Conservation (phyloP, 257 asterid species). For the Rubia yunnanensis region DNA sequence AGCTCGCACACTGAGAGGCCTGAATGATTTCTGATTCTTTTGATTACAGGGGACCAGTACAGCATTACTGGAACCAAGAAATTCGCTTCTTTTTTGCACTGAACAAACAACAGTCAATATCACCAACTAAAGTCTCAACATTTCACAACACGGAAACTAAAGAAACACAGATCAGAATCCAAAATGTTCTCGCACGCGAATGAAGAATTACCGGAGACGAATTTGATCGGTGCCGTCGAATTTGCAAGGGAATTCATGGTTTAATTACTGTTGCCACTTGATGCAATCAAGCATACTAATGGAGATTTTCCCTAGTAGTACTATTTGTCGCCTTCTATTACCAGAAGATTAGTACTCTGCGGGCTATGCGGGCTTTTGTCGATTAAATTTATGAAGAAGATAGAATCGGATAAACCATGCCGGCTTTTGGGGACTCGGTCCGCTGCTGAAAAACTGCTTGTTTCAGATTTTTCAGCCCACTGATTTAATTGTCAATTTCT, state of each 20-base stretch:
- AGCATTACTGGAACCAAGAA: slow-evolving; percentile 14
- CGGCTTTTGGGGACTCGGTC: too few relatives aligned
- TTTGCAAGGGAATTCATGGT: slow-evolving; percentile 15
- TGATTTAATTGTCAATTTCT: too few relatives aligned
- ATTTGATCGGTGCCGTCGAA: slow-evolving; percentile 18
- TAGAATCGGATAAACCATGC: too few relatives aligned
- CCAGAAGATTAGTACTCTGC: slow-evolving; percentile 3
- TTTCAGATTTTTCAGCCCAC: too few relatives aligned
- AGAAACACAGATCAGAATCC: background rate
- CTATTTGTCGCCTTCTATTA: background rate
- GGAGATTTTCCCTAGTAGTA: slow-evolving; percentile 2
- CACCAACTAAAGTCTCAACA: background rate
- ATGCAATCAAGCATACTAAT: background rate
- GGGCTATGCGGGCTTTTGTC: slow-evolving; percentile 9
- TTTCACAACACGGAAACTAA: background rate
- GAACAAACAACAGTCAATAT: background rate
- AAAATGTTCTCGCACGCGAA: background rate
- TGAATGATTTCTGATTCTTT: slow-evolving; percentile 12
- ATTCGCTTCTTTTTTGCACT: slow-evolving; percentile 10
- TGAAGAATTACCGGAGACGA: slow-evolving; percentile 16
- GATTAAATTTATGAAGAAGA: too few relatives aligned
- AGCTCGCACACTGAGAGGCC: slow-evolving; percentile 22
- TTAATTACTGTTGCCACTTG: background rate
- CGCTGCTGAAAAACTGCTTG: too few relatives aligned
- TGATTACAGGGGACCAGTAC: slow-evolving; percentile 5